Evolutionary conservation across 768 basidiomycete genomes (phyloP).

Genomic region (Suillus sp.): DNA sequence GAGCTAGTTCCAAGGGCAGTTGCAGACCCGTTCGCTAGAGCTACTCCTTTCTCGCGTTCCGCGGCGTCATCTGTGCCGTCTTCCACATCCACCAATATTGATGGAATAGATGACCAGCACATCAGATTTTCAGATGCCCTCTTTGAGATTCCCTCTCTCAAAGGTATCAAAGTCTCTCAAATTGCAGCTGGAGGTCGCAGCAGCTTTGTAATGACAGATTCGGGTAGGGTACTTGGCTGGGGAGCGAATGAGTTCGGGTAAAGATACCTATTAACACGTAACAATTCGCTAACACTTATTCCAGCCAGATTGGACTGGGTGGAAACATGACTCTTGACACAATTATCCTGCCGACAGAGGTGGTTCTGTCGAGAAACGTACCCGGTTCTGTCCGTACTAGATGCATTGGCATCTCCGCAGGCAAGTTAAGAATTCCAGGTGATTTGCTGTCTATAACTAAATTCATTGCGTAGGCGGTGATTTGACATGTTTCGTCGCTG

Average conservation of each 20-base stretch:
- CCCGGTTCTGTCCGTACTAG: conserved; percentile 52
- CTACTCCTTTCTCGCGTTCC: conserved; percentile 42
- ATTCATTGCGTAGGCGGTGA: conserved; percentile 55
- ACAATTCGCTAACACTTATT: conserved; percentile 10
- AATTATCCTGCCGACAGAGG: conserved; percentile 83
- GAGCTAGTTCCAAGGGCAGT: conserved; percentile 61
- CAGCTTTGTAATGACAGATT: conserved; percentile 69
- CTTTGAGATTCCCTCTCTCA: conserved; percentile 77
- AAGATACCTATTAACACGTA: conserved; percentile 18
- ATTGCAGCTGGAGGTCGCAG: conserved; percentile 71
- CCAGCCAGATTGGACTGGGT: conserved; percentile 82
- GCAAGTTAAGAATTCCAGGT: conserved; percentile 34
- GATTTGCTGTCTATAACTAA: neutral
- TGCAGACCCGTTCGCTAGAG: conserved; percentile 50
- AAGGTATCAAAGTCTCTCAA: conserved; percentile 62
- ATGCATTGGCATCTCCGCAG: conserved; percentile 69
- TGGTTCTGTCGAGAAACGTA: conserved; percentile 65
- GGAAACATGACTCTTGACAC: conserved; percentile 59
- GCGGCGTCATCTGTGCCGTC: conserved; percentile 21
- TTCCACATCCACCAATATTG: conserved; percentile 29
- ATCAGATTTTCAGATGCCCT: conserved; percentile 70
- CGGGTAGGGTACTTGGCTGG: conserved; percentile 82
- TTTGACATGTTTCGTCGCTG: conserved; percentile 74
- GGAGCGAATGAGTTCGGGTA: conserved; percentile 89
- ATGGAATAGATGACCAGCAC: conserved; percentile 37